Evolutionary conservation across 345 rosid genomes (phyloP), one percentile per base, ranked within the genome.

Genomic region (Theobroma cacao): DNA sequence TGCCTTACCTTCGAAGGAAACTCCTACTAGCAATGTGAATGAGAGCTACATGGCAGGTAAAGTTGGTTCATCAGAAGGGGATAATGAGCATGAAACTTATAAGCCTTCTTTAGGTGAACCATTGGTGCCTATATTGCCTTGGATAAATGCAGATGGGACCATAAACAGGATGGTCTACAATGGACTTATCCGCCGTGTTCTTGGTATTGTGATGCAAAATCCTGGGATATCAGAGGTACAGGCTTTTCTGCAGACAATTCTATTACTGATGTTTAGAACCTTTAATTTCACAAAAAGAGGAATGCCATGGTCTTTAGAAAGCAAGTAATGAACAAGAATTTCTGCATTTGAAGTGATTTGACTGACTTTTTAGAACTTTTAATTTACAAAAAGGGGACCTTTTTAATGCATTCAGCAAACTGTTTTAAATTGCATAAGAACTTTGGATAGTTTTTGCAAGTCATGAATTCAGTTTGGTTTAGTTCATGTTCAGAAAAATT

Each of bases 71-170:
- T 80, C 77, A 47, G 72, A 55, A 72, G 79, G 72, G 56, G 74
- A 58, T 77, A 72, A 26, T 45, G 79, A 82, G 18, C 75, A 67
- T 50, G 81, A 83, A 79, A 75, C 69, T 56, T 38, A 24, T 47
- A 45, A 58, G 58, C 76, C 61, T 10, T 78, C 75, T 72, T 81
- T 85, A 24, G 72, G 84, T 72, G 87, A 81, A 73, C 68, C 78
- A 77, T 80, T 84, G 70, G 71, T 86, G 72, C 97, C 95, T 43
- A 89, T 96, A 84, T 83, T 82, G 66, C 99, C 98, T 66, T 96
- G 99, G 99, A 81, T 94, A 73, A 94, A 94, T 82, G 98, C 94
- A 75, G 94, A 96, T 86, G 97, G 97, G 72, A 89, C 92, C 43
- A 78, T 88, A 80, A 96, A 96, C 79, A 88, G 65, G 63, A 66